Base-by-base conservation (phyloP, 164 flowering plant genomes). In the Tetracentron sinense region DNA sequence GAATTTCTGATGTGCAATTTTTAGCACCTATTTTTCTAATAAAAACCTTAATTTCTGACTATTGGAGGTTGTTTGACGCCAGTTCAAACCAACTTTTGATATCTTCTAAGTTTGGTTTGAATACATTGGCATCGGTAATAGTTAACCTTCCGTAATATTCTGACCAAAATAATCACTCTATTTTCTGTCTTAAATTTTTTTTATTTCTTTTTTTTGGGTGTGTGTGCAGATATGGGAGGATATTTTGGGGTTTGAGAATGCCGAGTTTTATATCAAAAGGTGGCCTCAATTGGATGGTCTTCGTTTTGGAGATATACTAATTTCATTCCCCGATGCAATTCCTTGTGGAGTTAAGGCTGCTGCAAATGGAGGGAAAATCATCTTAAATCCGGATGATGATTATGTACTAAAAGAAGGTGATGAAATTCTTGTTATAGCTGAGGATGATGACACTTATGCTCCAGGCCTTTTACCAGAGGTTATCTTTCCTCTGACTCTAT, bases 191-290 rank as follows among this genome's bases (percentile, higher is more conserved):
- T n/a, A n/a, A n/a, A n/a, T n/a, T n/a, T n/a, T n/a, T n/a, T n/a
- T n/a, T 64, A 60, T 61, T 23, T 42, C 19, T 61, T 23, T n/a
- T n/a, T n/a, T n/a, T n/a, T n/a, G n/a, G n/a, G n/a, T n/a, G n/a
- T n/a, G n/a, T n/a, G n/a, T 64, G 65, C 85, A 92, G 98, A 92
- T 89, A 79, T 89, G 96, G 98, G 98, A 92, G 69, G 92, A 92
- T 68, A 88, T 92, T 59, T 72, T 92, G 74, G 98, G 98, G 52
- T 92, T 92, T 75, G 98, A 92, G 82, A 92, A 92, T 82, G 90
- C 88, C 28, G 98, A 92, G 69, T 89, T 92, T 72, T 92, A 92
- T 81, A 83, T 92, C 74, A 88, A 90, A 80, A 80, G 93, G 72
- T 92, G 95, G 96, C 86, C 96, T 47, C 84, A 88, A 55, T 68